phyloP scores from a whole-genome alignment of 2,329 filamentous ascomycete genomes.

The Penicillium sp. region DNA sequence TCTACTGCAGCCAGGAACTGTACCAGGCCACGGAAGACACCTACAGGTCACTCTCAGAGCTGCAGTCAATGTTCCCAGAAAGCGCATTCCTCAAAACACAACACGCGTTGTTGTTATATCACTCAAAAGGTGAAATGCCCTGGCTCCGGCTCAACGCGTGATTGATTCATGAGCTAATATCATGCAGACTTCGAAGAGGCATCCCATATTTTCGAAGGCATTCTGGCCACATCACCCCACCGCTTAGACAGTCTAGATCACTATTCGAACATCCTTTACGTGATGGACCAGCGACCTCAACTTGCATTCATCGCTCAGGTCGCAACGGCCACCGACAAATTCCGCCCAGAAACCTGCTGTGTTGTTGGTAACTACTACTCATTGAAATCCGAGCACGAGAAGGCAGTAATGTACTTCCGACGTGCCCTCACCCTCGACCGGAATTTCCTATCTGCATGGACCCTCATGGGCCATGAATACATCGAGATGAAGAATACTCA shows the following conservation, averaged over 20 bases:
- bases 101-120: slow-evolving; percentile 82
- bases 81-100: slow-evolving; percentile 90
- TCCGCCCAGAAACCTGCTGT: slow-evolving; percentile 93
- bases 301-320: slow-evolving; percentile 89
- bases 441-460: slow-evolving; percentile 92
- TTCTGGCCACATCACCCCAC: slow-evolving; percentile 63
- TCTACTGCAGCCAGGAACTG: slow-evolving; percentile 85
- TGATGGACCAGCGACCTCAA: slow-evolving; percentile 82
- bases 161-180: slow-evolving; percentile 8
- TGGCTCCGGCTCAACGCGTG: background rate
- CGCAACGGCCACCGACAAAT: slow-evolving; percentile 88
- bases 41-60: slow-evolving; percentile 70
- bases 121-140: slow-evolving; percentile 62
- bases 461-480: slow-evolving; percentile 97
- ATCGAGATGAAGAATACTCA: slow-evolving; percentile 99
- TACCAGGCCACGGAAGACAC: slow-evolving; percentile 79
- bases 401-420: slow-evolving; percentile 96
- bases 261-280: slow-evolving; percentile 96
- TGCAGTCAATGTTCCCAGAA: slow-evolving; percentile 78
- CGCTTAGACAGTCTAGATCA: slow-evolving; percentile 88
- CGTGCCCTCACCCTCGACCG: slow-evolving; percentile 87
- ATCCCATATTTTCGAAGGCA: slow-evolving; percentile 62
- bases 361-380: slow-evolving; percentile 98
- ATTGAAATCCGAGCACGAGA: slow-evolving; percentile 89
- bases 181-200: slow-evolving; percentile 59